Percentiles rank a stretch among this genome's conserved stretches.
These are phyloP conservation scores for Lachnellula cervina DNA, from an alignment of 2,329 filamentous ascomycete genomes.

Conservation along the genomic window DNA sequence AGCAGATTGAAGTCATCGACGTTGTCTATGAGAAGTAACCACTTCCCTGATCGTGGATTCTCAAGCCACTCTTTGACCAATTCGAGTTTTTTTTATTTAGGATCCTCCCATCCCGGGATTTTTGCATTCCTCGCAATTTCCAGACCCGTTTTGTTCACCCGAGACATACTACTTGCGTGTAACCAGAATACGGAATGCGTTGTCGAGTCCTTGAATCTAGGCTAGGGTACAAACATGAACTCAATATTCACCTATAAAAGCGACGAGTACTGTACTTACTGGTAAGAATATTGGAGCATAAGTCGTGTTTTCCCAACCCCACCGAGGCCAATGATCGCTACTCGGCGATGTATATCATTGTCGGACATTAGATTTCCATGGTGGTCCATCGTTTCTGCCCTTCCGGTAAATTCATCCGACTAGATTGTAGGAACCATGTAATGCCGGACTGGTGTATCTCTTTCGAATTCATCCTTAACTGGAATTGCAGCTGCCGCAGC, in stretches of 20 bases:
- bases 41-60: constrained; percentile 20
- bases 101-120: constrained; percentile 4
- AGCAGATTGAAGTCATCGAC: constrained; percentile 36
- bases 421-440: not conserved
- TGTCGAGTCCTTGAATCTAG: constrained; percentile 4
- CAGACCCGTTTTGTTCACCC: constrained; percentile 3
- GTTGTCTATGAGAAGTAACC: constrained; percentile 43
- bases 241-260: too few relatives aligned
- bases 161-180: constrained; percentile 23
- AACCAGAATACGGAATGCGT: constrained; percentile 41
- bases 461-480: not conserved
- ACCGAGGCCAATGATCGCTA: constrained; percentile 7
- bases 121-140: constrained; percentile 4
- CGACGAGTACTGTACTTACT: not conserved
- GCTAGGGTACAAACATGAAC: not conserved
- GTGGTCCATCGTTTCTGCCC: not conserved
- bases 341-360: not conserved
- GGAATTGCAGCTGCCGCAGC: not conserved
- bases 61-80: constrained; percentile 11
- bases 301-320: constrained; percentile 14
- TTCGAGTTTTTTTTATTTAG: constrained; percentile 8
- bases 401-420: not conserved
- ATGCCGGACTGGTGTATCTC: not conserved
- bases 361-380: not conserved
- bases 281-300: constrained; percentile 9